Evolutionary conservation across 805 yeast genomes (phyloP).

Genomic region (Barnettozyma pratensis): DNA sequence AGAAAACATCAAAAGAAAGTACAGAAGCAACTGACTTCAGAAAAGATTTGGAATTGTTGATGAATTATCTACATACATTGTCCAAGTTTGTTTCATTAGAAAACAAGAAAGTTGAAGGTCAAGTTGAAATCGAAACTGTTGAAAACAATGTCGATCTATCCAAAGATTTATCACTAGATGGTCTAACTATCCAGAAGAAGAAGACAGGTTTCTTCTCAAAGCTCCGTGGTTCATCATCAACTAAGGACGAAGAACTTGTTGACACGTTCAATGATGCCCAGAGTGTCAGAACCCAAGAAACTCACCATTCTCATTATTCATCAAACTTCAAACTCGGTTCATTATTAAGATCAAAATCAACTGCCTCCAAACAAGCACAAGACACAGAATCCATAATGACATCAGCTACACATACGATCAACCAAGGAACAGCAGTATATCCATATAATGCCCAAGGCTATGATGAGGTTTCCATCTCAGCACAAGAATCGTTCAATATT

Average conservation of each 20-base stretch:
- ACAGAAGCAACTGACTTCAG: constrained; percentile 43
- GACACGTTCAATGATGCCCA: constrained; percentile 19
- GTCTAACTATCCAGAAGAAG: constrained; percentile 41
- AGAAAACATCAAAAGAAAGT: constrained; percentile 32
- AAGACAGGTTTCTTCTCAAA: constrained; percentile 51
- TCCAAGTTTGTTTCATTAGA: constrained; percentile 69
- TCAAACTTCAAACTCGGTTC: constrained; percentile 17
- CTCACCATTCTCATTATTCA: constrained; percentile 1
- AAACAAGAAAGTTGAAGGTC: constrained; percentile 63
- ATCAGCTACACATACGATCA: constrained; percentile 16
- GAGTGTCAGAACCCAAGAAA: constrained; percentile 17
- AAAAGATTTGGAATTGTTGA: constrained; percentile 37
- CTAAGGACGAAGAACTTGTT: constrained; percentile 7
- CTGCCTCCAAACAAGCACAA: constrained; percentile 6
- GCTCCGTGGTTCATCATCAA: constrained; percentile 14
- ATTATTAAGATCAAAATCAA: constrained; percentile 14
- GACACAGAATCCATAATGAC: constrained; percentile 18
- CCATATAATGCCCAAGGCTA: constrained; percentile 49
- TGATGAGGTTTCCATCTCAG: constrained; percentile 63
- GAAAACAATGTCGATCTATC: constrained; percentile 63
- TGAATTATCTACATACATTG: constrained; percentile 46
- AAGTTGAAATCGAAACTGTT: constrained; percentile 87
- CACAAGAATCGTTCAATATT: constrained; percentile 59
- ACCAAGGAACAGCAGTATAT: constrained; percentile 41
- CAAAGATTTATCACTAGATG: constrained; percentile 57